These are phyloP conservation scores for Sphagnum contortum DNA, from an alignment of 225 moss, liverwort and hornwort genomes.

Conservation along the genomic window DNA sequence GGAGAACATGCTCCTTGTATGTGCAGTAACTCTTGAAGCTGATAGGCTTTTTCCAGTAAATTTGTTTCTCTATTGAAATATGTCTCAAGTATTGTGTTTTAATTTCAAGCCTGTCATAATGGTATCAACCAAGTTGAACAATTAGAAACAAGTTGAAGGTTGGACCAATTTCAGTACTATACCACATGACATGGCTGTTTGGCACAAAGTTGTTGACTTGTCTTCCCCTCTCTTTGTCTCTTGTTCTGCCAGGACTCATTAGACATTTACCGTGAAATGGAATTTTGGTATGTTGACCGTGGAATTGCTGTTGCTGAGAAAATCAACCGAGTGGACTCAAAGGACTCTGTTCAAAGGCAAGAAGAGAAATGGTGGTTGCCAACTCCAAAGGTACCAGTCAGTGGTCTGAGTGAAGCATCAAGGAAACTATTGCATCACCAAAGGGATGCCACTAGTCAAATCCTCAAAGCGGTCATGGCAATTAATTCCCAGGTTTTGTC, in stretches of 20 bases:
- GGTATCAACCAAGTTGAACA: no score
- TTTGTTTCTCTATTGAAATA: no score
- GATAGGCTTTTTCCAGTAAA: no score
- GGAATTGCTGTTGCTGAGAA: slow-evolving; percentile 71
- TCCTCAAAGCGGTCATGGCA: slow-evolving; percentile 95
- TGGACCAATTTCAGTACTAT: no score
- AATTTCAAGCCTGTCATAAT: no score
- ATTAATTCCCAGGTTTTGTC: slow-evolving; percentile 78
- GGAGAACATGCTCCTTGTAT: slow-evolving; percentile 88
- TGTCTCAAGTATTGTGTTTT: no score
- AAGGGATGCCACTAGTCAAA: slow-evolving; percentile 77
- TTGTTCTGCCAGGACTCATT: slow-evolving; percentile 59
- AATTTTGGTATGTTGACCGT: slow-evolving; percentile 95
- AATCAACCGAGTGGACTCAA: slow-evolving; percentile 32
- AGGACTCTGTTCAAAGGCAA: slow-evolving; percentile 81
- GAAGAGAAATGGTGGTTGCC: slow-evolving; percentile 99
- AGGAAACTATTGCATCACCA: slow-evolving; percentile 67
- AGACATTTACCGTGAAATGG: slow-evolving; percentile 65
- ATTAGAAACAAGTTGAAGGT: no score
- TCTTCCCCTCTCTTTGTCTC: background rate
- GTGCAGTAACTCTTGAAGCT: background rate
- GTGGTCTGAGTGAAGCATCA: slow-evolving; percentile 68
- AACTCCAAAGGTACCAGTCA: slow-evolving; percentile 79
- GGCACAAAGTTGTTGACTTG: no score
- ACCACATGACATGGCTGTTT: no score